phyloP scores from a whole-genome alignment of 805 yeast genomes.

The Metschnikowia lunata region DNA sequence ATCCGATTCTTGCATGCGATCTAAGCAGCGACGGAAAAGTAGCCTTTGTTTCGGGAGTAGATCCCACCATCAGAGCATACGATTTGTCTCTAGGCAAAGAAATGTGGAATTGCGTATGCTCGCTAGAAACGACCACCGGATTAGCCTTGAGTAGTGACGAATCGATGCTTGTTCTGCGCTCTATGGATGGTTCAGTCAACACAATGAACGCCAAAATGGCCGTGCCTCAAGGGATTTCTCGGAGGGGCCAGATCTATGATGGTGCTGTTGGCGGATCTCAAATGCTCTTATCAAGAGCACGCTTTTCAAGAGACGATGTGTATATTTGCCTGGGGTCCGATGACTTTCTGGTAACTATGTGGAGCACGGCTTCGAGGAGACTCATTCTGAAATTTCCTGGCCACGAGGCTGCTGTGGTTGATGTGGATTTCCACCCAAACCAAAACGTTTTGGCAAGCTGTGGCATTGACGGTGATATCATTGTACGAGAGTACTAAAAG shows the following conservation, averaged over 20 bases:
- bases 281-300: slow-evolving; percentile 46
- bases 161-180: slow-evolving; percentile 45
- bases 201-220: slow-evolving; percentile 51
- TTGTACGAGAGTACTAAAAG: slow-evolving; percentile 34
- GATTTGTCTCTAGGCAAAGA: slow-evolving; percentile 48
- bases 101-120: slow-evolving; percentile 42
- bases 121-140: slow-evolving; percentile 54
- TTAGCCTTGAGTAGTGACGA: slow-evolving; percentile 46
- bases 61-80: slow-evolving; percentile 56
- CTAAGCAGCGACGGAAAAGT: slow-evolving; percentile 35
- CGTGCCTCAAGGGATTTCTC: slow-evolving; percentile 34
- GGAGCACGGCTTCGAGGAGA: slow-evolving; percentile 54
- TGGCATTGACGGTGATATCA: slow-evolving; percentile 53
- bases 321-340: slow-evolving; percentile 56
- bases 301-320: slow-evolving; percentile 40
- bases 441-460: slow-evolving; percentile 41
- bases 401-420: slow-evolving; percentile 59
- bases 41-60: slow-evolving; percentile 62
- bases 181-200: slow-evolving; percentile 54
- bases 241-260: slow-evolving; percentile 47
- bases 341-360: slow-evolving; percentile 52
- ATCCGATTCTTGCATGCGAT: slow-evolving; percentile 52
- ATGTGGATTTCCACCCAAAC: slow-evolving; percentile 50
- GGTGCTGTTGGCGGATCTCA: slow-evolving; percentile 57
- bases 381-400: slow-evolving; percentile 50